These are phyloP conservation scores for Silybum marianum DNA, from an alignment of 129 eudicot species.

Conservation along the genomic window DNA sequence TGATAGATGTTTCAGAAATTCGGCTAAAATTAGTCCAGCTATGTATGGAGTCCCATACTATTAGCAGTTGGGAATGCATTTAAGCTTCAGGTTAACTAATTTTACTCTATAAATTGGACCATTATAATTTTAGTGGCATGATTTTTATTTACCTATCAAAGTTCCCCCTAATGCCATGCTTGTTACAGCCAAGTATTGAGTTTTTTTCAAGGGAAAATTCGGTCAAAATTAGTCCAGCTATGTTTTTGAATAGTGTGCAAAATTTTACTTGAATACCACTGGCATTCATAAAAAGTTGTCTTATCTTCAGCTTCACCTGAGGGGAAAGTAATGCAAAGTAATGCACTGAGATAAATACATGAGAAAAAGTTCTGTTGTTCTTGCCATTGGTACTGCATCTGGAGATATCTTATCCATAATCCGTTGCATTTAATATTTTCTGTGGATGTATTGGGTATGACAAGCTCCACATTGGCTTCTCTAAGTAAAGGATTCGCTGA, in stretches of 20 bases:
- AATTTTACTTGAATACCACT: neutral
- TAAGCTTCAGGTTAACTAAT: slow-evolving; percentile 77
- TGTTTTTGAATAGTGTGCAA: neutral
- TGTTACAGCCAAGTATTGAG: neutral
- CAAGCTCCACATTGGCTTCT: slow-evolving; percentile 96
- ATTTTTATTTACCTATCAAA: neutral
- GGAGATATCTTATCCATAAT: slow-evolving; percentile 94
- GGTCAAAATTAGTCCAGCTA: neutral
- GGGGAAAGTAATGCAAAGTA: no score
- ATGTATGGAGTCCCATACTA: slow-evolving; percentile 95
- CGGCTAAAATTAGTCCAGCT: slow-evolving; percentile 78
- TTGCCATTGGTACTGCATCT: slow-evolving; percentile 86
- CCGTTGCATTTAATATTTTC: slow-evolving; percentile 90
- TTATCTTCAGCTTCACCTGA: slow-evolving; percentile 78
- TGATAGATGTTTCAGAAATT: slow-evolving; percentile 93
- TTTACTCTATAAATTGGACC: neutral
- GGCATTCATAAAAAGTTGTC: no score
- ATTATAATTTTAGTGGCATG: slow-evolving; percentile 17
- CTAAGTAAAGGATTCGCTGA: slow-evolving; percentile 96
- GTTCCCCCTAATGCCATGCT: no score
- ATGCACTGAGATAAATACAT: slow-evolving; percentile 93
- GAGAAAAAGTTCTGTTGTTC: slow-evolving; percentile 84
- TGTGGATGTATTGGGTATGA: slow-evolving; percentile 94
- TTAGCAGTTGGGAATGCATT: slow-evolving; percentile 99
- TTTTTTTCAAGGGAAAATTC: neutral